Conservation (phyloP, 257 asterid genomes). For the Euphrasia confusa region DNA sequence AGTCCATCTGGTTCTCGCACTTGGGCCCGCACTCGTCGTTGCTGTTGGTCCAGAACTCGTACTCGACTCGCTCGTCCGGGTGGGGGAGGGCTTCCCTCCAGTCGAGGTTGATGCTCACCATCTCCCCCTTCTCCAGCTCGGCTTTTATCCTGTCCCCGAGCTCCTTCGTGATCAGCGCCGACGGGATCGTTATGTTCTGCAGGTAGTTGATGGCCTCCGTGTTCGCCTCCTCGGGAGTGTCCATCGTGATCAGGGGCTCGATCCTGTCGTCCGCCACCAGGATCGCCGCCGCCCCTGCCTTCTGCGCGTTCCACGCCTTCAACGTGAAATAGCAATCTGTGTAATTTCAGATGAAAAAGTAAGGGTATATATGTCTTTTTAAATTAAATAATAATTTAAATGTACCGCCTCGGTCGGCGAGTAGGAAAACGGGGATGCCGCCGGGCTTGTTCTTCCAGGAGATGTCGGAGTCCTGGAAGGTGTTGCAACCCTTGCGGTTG, state of each 20-base stretch:
- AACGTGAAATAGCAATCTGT: conserved; percentile 67
- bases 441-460: conserved; percentile 39
- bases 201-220: conserved; percentile 43
- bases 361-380: neutral
- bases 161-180: conserved; percentile 59
- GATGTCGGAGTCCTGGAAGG: conserved; percentile 30
- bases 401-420: conserved; percentile 47
- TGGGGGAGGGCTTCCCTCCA: conserved; percentile 89
- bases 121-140: conserved; percentile 50
- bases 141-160: conserved; percentile 65
- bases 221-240: conserved; percentile 63
- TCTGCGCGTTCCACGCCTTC: conserved; percentile 86
- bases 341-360: no score
- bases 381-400: neutral
- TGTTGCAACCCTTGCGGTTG: conserved; percentile 36
- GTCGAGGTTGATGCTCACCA: conserved; percentile 66
- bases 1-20: conserved; percentile 64
- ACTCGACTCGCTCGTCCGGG: conserved; percentile 81
- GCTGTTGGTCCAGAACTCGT: conserved; percentile 78
- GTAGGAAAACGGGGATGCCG: conserved; percentile 40
- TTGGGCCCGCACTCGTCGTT: conserved; percentile 78
- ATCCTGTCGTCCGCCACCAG: conserved; percentile 64
- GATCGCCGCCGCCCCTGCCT: conserved; percentile 79
- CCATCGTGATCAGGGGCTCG: conserved; percentile 75
- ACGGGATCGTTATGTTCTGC: conserved; percentile 61